Evolutionary conservation across 495 filamentous ascomycete genomes (phyloP).

Genomic region (Penicillium pancosmium): DNA sequence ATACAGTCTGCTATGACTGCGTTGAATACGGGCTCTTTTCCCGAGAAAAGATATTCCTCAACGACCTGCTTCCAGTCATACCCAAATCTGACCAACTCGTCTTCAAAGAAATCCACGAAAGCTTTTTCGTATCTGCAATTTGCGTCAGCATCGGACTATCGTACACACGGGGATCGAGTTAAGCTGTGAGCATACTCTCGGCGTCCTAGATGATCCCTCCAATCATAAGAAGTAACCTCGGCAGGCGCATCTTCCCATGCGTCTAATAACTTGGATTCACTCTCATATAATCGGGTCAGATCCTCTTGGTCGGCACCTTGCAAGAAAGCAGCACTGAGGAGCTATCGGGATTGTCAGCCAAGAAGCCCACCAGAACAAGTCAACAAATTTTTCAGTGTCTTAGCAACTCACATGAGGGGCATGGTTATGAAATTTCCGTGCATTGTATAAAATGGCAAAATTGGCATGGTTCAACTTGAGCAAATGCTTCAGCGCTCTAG

Average conservation of each 20-base stretch:
- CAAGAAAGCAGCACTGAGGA: constrained; percentile 80
- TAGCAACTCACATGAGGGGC: constrained; percentile 67
- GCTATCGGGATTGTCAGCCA: constrained; percentile 37
- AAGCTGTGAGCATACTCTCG: constrained; percentile 48
- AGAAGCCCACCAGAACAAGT: constrained; percentile 62
- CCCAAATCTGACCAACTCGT: constrained; percentile 70
- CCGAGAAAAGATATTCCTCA: constrained; percentile 72
- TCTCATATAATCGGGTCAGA: constrained; percentile 78
- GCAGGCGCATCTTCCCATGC: constrained; percentile 84
- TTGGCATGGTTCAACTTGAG: constrained; percentile 90
- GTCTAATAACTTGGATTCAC: constrained; percentile 68
- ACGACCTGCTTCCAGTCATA: constrained; percentile 87
- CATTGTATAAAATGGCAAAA: constrained; percentile 77
- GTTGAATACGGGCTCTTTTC: constrained; percentile 76
- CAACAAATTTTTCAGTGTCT: not conserved
- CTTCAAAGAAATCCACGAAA: constrained; percentile 90
- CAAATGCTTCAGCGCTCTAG: constrained; percentile 85
- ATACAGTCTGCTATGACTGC: constrained; percentile 74
- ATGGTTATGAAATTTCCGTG: constrained; percentile 85
- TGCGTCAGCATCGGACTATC: not conserved
- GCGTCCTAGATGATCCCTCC: constrained; percentile 80
- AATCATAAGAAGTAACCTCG: constrained; percentile 80
- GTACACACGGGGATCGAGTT: not conserved
- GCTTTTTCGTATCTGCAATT: constrained; percentile 75
- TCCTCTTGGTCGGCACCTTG: constrained; percentile 74